Percentiles rank a stretch among this genome's conserved stretches.
phyloP scores from a whole-genome alignment of 495 filamentous ascomycete species.

The Baudoinia panamericana region DNA sequence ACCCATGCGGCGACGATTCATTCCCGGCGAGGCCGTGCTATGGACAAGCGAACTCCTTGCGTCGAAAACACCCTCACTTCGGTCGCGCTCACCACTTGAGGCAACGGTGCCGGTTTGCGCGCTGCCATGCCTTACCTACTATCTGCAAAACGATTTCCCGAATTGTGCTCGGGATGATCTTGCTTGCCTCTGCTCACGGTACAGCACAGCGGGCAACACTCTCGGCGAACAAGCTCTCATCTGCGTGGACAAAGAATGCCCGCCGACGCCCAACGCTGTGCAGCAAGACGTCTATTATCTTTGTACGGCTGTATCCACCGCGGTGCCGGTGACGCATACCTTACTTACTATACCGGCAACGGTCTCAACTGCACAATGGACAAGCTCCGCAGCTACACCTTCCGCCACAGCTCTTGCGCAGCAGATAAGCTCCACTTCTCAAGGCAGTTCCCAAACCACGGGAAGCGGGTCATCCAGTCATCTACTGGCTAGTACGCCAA shows the following conservation, averaged over 20 bases:
- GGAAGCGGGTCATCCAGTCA: neutral
- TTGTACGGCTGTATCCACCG: slow-evolving; percentile 8
- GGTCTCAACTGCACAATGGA: slow-evolving; percentile 1
- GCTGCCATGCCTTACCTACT: slow-evolving; percentile 7
- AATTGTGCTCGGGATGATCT: slow-evolving; percentile 1
- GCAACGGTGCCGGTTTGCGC: slow-evolving; percentile 10
- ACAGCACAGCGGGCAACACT: slow-evolving; percentile 18
- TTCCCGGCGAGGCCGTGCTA: too few species aligned
- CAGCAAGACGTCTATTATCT: slow-evolving; percentile 11
- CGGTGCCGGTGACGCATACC: slow-evolving; percentile 16
- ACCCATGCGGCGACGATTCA: neutral
- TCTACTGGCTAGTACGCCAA: neutral
- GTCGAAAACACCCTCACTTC: neutral
- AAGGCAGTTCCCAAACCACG: neutral
- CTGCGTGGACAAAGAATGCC: slow-evolving; percentile 16
- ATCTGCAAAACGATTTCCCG: slow-evolving; percentile 10
- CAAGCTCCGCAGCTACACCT: neutral
- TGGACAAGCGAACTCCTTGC: neutral
- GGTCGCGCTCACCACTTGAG: slow-evolving; percentile 3
- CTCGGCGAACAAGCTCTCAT: slow-evolving; percentile 19
- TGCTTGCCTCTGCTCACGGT: slow-evolving; percentile 16
- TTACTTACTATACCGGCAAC: slow-evolving; percentile 11
- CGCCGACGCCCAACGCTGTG: neutral
- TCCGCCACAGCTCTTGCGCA: neutral
- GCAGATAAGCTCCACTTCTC: neutral